Evolutionary conservation across 371 early-diverging fungal species (phyloP).

Genomic region (Mortierella sp.): DNA sequence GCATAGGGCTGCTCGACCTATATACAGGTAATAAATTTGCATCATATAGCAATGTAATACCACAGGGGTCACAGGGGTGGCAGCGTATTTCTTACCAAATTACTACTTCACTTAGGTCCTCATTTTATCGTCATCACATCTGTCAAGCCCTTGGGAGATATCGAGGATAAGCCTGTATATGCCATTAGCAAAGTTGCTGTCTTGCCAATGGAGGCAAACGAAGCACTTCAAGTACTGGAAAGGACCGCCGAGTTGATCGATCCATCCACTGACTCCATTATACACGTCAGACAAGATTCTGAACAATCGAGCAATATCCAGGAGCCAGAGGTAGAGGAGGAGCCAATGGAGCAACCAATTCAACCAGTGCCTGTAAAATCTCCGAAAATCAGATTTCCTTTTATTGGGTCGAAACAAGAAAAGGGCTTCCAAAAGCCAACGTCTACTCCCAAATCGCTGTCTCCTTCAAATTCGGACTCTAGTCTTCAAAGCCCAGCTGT

Average conservation of each 20-base stretch:
- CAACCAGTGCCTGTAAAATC: conserved; percentile 14
- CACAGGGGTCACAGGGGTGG: neutral
- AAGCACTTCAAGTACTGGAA: conserved; percentile 30
- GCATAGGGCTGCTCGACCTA: conserved; percentile 44
- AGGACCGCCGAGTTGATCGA: conserved; percentile 24
- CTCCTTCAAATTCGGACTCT: neutral
- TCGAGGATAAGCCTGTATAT: conserved; percentile 61
- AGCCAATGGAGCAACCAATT: neutral
- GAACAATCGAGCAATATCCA: neutral
- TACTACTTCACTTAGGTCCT: conserved; percentile 18
- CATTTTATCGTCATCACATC: conserved; percentile 61
- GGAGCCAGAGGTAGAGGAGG: neutral
- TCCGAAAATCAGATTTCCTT: conserved; percentile 41
- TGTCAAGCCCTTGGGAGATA: conserved; percentile 59
- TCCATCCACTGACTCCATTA: conserved; percentile 5
- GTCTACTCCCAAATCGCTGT: conserved; percentile 8
- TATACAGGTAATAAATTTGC: conserved; percentile 32
- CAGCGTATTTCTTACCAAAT: neutral
- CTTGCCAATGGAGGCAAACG: conserved; percentile 55
- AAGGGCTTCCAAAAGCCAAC: conserved; percentile 7
- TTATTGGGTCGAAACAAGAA: conserved; percentile 24
- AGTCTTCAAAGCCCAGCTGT: neutral
- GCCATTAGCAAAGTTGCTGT: conserved; percentile 63
- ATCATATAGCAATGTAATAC: neutral
- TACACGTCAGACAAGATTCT: conserved; percentile 1